phyloP scores from a whole-genome alignment of 148 eudicot species.

The Vaccinium myrtillus region DNA sequence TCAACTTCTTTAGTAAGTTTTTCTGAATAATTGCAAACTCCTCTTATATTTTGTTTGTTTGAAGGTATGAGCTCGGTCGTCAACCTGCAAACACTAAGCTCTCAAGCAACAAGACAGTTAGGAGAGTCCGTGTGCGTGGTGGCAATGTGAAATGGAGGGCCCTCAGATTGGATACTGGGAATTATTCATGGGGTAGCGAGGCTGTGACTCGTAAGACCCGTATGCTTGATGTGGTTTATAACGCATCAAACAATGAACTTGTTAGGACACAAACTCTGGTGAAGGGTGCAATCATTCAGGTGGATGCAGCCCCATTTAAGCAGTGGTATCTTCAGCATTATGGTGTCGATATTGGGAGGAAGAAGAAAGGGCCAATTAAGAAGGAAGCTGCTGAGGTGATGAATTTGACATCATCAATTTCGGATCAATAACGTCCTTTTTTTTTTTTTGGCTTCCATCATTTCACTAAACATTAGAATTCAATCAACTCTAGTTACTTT shows the following conservation, averaged over 20 bases:
- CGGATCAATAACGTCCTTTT: neutral
- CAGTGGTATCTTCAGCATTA: conserved; percentile 35
- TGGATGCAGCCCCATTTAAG: conserved; percentile 33
- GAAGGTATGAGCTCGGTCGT: conserved; percentile 33
- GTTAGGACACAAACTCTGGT: conserved; percentile 35
- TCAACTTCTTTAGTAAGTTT: neutral
- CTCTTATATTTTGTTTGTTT: neutral
- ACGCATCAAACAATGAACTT: conserved; percentile 33
- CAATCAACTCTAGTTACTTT: neutral
- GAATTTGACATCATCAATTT: neutral
- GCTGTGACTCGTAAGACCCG: conserved; percentile 32
- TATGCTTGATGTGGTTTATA: conserved; percentile 31
- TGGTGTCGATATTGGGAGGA: conserved; percentile 30
- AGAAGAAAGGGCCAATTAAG: conserved; percentile 25
- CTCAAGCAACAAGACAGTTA: conserved; percentile 36
- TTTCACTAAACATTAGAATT: neutral
- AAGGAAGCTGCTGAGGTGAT: conserved; percentile 16
- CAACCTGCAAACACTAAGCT: conserved; percentile 34
- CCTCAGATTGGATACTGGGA: conserved; percentile 33
- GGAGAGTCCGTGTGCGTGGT: conserved; percentile 32
- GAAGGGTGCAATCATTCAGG: conserved; percentile 32
- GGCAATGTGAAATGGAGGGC: conserved; percentile 40
- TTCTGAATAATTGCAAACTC: neutral
- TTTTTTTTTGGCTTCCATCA: neutral
- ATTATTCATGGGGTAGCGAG: conserved; percentile 38